Evolutionary conservation across 2,329 filamentous ascomycete genomes (phyloP).

Genomic region (Periconia sp.): DNA sequence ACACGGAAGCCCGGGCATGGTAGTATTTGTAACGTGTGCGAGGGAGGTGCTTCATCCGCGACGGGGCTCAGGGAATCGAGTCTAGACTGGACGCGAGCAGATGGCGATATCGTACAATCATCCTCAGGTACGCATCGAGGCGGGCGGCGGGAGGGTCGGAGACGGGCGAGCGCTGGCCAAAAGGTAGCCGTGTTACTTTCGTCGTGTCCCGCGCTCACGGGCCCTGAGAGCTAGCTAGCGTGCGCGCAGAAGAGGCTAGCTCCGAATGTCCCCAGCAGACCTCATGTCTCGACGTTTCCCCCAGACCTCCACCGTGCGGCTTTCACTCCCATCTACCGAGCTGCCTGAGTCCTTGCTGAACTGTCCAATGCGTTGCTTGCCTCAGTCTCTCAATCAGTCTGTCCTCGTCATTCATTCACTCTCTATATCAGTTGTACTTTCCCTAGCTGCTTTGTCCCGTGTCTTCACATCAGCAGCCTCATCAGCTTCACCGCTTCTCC

Average conservation of each 20-base stretch:
- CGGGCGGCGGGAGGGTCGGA: conserved; percentile 24
- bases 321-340: conserved; percentile 4
- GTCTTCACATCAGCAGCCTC: conserved; percentile 30
- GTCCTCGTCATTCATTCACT: conserved; percentile 11
- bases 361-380: too few relatives aligned
- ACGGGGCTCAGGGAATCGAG: conserved; percentile 41
- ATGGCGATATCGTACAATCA: conserved; percentile 49
- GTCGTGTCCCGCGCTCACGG: too few relatives aligned
- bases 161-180: conserved; percentile 17
- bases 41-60: conserved; percentile 32
- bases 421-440: conserved; percentile 16
- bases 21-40: conserved; percentile 27
- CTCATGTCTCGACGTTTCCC: conserved; percentile 8
- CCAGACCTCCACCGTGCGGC: conserved; percentile 3
- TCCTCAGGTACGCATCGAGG: conserved; percentile 42
- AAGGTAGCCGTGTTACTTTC: too few relatives aligned
- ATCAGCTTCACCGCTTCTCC: conserved; percentile 14
- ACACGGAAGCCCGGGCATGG: conserved; percentile 60
- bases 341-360: too few relatives aligned
- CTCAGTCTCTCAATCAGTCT: too few relatives aligned
- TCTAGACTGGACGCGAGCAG: conserved; percentile 44
- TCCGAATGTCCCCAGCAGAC: conserved; percentile 11
- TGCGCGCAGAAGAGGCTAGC: too few relatives aligned
- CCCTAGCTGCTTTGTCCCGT: conserved; percentile 17
- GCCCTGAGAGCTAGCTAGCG: too few relatives aligned